Base-by-base conservation (phyloP, 2,329 filamentous ascomycete species). In the Colletotrichum tofieldiae region DNA sequence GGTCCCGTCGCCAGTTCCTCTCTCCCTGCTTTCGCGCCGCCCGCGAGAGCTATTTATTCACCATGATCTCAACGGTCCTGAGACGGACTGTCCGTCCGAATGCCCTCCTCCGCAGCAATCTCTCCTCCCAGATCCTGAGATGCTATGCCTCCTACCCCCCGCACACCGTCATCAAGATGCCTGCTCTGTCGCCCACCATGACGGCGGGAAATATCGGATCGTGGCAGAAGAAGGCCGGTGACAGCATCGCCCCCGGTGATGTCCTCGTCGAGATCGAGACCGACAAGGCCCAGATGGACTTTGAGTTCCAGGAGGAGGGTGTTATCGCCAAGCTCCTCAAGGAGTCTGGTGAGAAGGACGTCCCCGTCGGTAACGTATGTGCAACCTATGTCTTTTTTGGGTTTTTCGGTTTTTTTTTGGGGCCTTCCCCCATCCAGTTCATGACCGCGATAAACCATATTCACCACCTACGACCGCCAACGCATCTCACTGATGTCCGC, bases 211-310 rank as follows among this genome's bases (percentile, higher is more conserved):
- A 97, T 87, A 97, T 99, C 84, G 97, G 96, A 79, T 87, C 92
- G 75, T 99, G 96, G 96, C 94, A 98, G 88, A 99, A 98, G 91
- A 97, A 98, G 88, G 89, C 92, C 77, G 96, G 96, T 81, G 96
- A 99, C 84, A 81, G 87, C 75, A 92, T 99, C 83, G 87, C 90
- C 71, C 95, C 97, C 64, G 96, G 96, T 82, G 96, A 99, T 82
- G 96, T 99, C 58, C 87, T 99, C 77, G 95, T 98, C 77, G 95
- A 98, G 89, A 98, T 98, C 80, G 96, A 99, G 90, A 99, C 96
- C 79, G 96, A 99, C 86, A 99, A 99, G 90, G 96, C 96, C 76
- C 96, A 98, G 88, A 99, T 99, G 96, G 96, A 99, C 88, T 98
- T 99, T 83, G 96, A 99, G 86, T 98, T 97, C 86, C 96, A 99